These are phyloP conservation scores for Sistotremastrum suecicum DNA, from an alignment of 768 basidiomycete species.

Conservation along the genomic window DNA sequence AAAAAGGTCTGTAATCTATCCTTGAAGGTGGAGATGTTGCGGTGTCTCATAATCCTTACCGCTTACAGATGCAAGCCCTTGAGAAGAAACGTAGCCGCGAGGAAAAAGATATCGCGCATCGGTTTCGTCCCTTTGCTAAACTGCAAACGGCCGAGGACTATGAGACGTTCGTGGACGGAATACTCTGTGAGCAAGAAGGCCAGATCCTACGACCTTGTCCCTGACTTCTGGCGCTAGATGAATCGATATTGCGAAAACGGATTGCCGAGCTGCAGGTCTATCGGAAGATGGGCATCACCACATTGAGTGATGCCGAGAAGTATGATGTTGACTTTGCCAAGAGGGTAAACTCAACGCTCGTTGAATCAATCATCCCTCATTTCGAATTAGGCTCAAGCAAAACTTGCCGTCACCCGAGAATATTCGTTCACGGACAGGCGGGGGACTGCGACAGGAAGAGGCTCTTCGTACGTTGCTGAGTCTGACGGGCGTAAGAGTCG, in stretches of 20 bases:
- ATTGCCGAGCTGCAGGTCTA: slow-evolving; percentile 89
- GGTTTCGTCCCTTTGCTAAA: slow-evolving; percentile 81
- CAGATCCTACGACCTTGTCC: neutral
- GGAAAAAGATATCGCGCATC: slow-evolving; percentile 80
- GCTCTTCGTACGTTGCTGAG: neutral
- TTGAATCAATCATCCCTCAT: neutral
- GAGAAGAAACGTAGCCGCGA: slow-evolving; percentile 88
- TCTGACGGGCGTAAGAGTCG: slow-evolving; percentile 1
- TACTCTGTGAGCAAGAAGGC: slow-evolving; percentile 53
- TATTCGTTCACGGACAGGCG: slow-evolving; percentile 18
- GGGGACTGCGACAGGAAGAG: slow-evolving; percentile 16
- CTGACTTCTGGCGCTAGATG: slow-evolving; percentile 37
- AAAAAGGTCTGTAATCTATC: slow-evolving; percentile 56
- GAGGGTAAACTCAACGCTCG: slow-evolving; percentile 37
- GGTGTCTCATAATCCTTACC: slow-evolving; percentile 4
- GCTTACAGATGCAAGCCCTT: slow-evolving; percentile 64
- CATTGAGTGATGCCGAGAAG: slow-evolving; percentile 79
- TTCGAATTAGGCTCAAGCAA: slow-evolving; percentile 41
- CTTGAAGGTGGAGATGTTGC: neutral
- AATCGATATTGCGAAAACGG: slow-evolving; percentile 71
- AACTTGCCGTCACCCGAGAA: slow-evolving; percentile 42
- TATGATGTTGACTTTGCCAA: slow-evolving; percentile 66
- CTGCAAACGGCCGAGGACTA: slow-evolving; percentile 87
- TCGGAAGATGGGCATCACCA: slow-evolving; percentile 72
- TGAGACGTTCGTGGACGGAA: slow-evolving; percentile 75